phyloP scores from a whole-genome alignment of 2,329 filamentous ascomycete species.

The Lecanosticta acicola region DNA sequence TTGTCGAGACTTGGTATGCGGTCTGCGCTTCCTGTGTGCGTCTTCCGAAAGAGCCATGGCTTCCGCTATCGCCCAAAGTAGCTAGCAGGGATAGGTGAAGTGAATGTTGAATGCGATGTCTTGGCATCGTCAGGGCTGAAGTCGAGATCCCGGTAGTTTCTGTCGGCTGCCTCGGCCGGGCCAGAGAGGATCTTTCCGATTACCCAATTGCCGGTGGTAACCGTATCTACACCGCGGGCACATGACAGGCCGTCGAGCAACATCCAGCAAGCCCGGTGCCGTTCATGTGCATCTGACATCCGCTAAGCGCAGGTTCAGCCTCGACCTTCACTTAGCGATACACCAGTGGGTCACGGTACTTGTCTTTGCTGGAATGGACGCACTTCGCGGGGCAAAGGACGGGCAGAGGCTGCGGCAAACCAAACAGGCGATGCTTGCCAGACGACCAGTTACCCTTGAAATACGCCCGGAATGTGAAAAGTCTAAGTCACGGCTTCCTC shows the following conservation, averaged over 20 bases:
- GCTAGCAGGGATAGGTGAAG: background rate
- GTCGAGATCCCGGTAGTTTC: background rate
- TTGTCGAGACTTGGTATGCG: slow-evolving; percentile 49
- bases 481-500: slow-evolving; percentile 8
- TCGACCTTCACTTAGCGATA: slow-evolving; percentile 6
- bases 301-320: slow-evolving; percentile 17
- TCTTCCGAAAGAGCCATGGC: slow-evolving; percentile 7
- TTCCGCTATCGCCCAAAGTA: slow-evolving; percentile 1
- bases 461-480: slow-evolving; percentile 10
- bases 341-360: slow-evolving; percentile 1
- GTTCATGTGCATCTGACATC: background rate
- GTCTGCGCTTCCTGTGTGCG: slow-evolving; percentile 16
- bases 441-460: no score
- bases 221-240: background rate
- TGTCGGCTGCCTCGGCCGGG: background rate
- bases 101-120: background rate
- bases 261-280: background rate
- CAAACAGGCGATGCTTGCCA: slow-evolving; percentile 1
- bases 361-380: no score
- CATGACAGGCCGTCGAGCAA: no score
- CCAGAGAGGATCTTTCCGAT: background rate
- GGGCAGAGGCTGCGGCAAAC: background rate
- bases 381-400: background rate
- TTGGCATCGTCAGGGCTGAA: slow-evolving; percentile 1
- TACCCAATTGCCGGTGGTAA: slow-evolving; percentile 1